These are phyloP conservation scores for Stephania cephalantha DNA, from an alignment of 164 flowering plant species.

Conservation along the genomic window DNA sequence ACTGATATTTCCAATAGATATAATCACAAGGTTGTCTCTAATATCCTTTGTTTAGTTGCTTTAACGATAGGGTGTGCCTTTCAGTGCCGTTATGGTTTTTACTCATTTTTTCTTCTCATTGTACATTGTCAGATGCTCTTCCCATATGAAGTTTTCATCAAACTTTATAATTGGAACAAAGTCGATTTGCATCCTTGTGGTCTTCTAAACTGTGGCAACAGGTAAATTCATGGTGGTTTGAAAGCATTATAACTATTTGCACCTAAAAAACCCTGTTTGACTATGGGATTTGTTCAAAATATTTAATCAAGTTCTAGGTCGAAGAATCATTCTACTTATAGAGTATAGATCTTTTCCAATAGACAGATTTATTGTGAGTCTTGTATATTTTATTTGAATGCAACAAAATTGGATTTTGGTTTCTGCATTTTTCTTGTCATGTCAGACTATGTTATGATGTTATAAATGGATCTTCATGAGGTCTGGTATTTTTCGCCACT, in stretches of 20 bases:
- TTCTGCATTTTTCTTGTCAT: too few species aligned
- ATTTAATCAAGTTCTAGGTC: not conserved
- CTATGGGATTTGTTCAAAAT: not conserved
- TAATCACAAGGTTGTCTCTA: conserved; percentile 39
- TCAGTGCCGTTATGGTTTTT: not conserved
- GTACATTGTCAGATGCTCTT: conserved; percentile 52
- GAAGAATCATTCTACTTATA: not conserved
- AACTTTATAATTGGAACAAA: conserved; percentile 66
- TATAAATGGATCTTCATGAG: too few species aligned
- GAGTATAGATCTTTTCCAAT: not conserved
- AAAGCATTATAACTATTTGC: not conserved
- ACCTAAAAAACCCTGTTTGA: not conserved
- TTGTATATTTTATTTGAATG: not conserved
- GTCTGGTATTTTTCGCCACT: not conserved
- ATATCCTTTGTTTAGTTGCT: not conserved
- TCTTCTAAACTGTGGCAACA: conserved; percentile 84
- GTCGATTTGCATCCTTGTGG: conserved; percentile 74
- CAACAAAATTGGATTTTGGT: not conserved
- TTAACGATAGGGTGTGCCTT: not conserved
- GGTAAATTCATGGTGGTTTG: conserved; percentile 35
- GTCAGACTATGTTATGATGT: too few species aligned
- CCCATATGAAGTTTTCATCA: conserved; percentile 63
- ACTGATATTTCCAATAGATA: conserved; percentile 37
- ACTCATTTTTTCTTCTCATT: not conserved
- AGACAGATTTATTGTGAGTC: not conserved